Evolutionary conservation across 2,329 filamentous ascomycete species (phyloP).

Genomic region (Penicillium fuscoglaucum): DNA sequence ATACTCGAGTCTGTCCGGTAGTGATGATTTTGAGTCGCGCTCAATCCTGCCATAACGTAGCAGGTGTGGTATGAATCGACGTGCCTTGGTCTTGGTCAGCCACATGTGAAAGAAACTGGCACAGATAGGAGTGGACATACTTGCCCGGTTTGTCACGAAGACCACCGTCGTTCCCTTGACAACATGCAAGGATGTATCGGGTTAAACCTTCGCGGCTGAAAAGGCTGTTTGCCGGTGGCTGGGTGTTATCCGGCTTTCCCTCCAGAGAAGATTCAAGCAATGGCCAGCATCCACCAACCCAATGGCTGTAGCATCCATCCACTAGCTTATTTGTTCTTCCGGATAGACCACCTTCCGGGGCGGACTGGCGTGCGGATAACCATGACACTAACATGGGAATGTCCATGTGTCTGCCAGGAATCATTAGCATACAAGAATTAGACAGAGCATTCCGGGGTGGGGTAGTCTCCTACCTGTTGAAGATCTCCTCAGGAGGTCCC

Average conservation of each 20-base stretch:
- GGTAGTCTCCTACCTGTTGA: slow-evolving; percentile 62
- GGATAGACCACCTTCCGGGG: slow-evolving; percentile 87
- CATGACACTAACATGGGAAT: slow-evolving; percentile 76
- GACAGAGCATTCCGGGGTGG: neutral
- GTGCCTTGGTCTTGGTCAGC: slow-evolving; percentile 51
- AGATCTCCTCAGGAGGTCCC: slow-evolving; percentile 71
- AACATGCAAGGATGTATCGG: slow-evolving; percentile 86
- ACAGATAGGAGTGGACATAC: slow-evolving; percentile 52
- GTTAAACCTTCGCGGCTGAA: slow-evolving; percentile 84
- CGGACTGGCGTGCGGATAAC: slow-evolving; percentile 85
- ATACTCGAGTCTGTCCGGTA: slow-evolving; percentile 44
- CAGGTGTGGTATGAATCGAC: slow-evolving; percentile 91
- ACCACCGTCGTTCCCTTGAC: slow-evolving; percentile 76
- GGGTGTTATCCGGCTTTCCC: slow-evolving; percentile 44
- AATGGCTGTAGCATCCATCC: slow-evolving; percentile 97
- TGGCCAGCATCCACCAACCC: slow-evolving; percentile 94
- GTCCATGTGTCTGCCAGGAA: slow-evolving; percentile 66
- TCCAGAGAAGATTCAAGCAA: slow-evolving; percentile 77
- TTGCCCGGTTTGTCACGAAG: slow-evolving; percentile 92
- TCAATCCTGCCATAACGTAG: slow-evolving; percentile 85
- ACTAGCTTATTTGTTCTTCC: slow-evolving; percentile 97
- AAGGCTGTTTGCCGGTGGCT: slow-evolving; percentile 36
- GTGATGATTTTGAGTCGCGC: slow-evolving; percentile 71
- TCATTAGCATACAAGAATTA: slow-evolving; percentile 6
- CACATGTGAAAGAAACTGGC: slow-evolving; percentile 6